Evolutionary conservation across 1,284 basidiomycete species (phyloP), one percentile per base, ranked within the genome.

Genomic region (Cerrena zonata): DNA sequence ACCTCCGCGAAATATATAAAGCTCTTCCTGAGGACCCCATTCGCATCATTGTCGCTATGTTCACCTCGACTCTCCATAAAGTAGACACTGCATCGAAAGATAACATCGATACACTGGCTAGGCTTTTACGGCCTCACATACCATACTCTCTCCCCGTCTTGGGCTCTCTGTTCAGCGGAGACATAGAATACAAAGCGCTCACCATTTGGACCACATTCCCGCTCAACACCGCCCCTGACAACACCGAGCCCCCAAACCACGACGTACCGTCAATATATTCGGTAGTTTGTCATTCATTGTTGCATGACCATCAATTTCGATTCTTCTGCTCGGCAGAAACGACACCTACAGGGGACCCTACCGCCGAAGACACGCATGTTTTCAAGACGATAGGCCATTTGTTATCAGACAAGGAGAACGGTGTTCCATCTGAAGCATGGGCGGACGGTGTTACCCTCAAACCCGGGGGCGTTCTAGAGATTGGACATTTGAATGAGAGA

Each of bases 91-190:
- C n/a, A n/a, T n/a, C n/a, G n/a, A n/a, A n/a, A n/a, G n/a, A n/a
- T n/a, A n/a, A n/a, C n/a, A 41, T 44, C 4, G 21, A 34, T 7
- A 22, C 22, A 18, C 37, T 49, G 13, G 23, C 39, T 3, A 22
- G 45, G 13, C 43, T 49, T 25, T 30, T 49, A 3, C 48, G 38
- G 3, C 26, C 48, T 21, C 25, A 44, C 26, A 18, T 49, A 10
- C 48, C 48, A 12, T 21, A 30, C n/a, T 49, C 48, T 3, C 24
- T 49, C 25, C 13, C 41, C 3, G 26, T 44, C 25, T 26, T 49
- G 13, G 48, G 48, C n/a, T 36, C 15, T 23, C 41, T 49, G 7
- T 27, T 38, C 23, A 22, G 13, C 25, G 23, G 12, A 15, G 19
- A 22, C n/a, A 13, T 23, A 15, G 25, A 22, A 3, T 5, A 15